Base-by-base conservation (phyloP, 2,329 filamentous ascomycete species). In the Claviceps cyperi region DNA sequence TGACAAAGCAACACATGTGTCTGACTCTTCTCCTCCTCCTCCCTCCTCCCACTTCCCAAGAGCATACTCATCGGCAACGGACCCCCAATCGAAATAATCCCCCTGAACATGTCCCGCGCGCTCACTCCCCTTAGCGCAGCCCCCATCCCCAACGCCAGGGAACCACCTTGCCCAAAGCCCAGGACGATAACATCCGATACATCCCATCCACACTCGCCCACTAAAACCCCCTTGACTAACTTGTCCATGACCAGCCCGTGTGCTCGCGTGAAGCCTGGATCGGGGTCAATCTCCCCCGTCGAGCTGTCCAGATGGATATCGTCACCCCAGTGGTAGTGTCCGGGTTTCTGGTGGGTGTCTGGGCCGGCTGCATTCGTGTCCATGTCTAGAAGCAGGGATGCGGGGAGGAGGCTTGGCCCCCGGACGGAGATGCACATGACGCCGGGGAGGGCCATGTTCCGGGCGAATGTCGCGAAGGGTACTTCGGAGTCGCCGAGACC, bases 401-500 rank as follows among this genome's bases (percentile, higher is more conserved):
- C 5, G 94, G 70, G 0, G 78, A 77, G 22, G 73, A 73, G 3
- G 4, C 14, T 43, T 0, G 84, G 81, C 0, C 82, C 89, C 60
- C 84, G 84, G 41, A 94, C 70, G 6, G 86, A 77, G 49, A 95
- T 76, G 58, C 81, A 80, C 51, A 82, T 76, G 48, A 89, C 89
- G 59, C 89, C 85, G 0, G 88, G 87, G 3, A 94, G 77, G 53
- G 76, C 72, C 53, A 94, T 68, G 56, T 78, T 80, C 51, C 72
- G 71, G 19, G 81, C 86, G 53, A 94, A 84, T 43, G 69, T 68
- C 52, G 78, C 75, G 64, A 92, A 94, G 37, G 84, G 73, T 3
- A 63, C 60, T 52, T 86, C 77, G 36, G 76, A 80, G 67, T 94
- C 89, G 54, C 89, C 89, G 13, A 94, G 77, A 55, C 88, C 88